phyloP scores from a whole-genome alignment of 73 alveolate genomes.

The Paramecium caudatum region DNA sequence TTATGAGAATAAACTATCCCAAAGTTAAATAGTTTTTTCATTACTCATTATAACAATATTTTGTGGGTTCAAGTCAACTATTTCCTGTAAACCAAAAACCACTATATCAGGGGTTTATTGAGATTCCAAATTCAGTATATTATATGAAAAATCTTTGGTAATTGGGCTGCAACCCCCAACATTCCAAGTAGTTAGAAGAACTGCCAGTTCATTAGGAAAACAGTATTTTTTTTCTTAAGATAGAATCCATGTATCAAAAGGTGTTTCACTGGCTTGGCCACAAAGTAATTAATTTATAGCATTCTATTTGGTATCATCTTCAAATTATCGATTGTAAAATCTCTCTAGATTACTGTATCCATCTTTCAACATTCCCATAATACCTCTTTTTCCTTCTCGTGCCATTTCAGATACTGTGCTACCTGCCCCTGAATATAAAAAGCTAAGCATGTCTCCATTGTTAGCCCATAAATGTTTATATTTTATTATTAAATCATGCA shows the following conservation, averaged over 20 bases:
- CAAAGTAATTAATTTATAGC: conserved; percentile 73
- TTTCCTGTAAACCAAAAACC: conserved; percentile 81
- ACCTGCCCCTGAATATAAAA: conserved; percentile 96
- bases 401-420: conserved; percentile 95
- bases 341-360: conserved; percentile 85
- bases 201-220: conserved; percentile 59
- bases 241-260: conserved; percentile 41
- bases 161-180: conserved; percentile 83
- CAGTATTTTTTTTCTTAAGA: conserved; percentile 1
- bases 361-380: conserved; percentile 91
- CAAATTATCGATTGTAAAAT: conserved; percentile 80
- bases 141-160: conserved; percentile 80
- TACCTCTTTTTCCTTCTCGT: conserved; percentile 92
- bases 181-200: conserved; percentile 86
- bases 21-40: conserved; percentile 75
- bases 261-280: background rate
- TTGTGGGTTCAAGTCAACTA: conserved; percentile 83
- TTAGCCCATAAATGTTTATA: conserved; percentile 88
- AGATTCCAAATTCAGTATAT: conserved; percentile 80
- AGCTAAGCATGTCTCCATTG: conserved; percentile 94
- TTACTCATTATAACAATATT: conserved; percentile 83
- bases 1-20: conserved; percentile 74
- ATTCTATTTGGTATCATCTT: conserved; percentile 82
- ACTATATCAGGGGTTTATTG: conserved; percentile 80
- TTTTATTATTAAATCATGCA: conserved; percentile 54